These are phyloP conservation scores for Termitomyces sp. DNA, from an alignment of 768 basidiomycete species.

Conservation along the genomic window DNA sequence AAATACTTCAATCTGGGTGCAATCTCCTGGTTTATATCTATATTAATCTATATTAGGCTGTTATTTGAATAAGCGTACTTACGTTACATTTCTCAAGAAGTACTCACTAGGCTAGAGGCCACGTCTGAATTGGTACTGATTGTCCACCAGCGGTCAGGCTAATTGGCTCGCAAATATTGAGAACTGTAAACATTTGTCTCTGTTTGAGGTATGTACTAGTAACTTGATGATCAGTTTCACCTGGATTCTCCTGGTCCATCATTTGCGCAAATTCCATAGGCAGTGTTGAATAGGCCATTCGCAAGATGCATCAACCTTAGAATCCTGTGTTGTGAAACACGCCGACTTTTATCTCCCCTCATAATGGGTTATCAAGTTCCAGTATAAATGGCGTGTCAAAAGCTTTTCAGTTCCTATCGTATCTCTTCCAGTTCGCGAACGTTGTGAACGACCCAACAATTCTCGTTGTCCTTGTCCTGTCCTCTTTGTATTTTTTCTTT, in stretches of 20 bases:
- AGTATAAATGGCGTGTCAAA: neutral
- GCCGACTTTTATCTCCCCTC: neutral
- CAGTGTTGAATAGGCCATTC: neutral
- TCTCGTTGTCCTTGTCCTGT: constrained; percentile 6
- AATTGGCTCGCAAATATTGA: too few relatives aligned
- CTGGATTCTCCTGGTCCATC: neutral
- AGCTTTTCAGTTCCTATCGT: neutral
- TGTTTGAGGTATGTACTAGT: neutral
- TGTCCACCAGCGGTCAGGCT: constrained; percentile 14
- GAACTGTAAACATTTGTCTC: too few relatives aligned
- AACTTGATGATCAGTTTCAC: neutral
- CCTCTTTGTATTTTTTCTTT: constrained; percentile 6
- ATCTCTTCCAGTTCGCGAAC: neutral
- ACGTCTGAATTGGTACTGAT: constrained; percentile 24
- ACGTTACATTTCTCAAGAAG: neutral
- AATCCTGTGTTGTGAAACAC: neutral
- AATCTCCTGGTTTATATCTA: too few relatives aligned
- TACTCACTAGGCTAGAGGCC: constrained; percentile 32
- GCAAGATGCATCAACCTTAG: neutral
- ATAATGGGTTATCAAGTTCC: neutral
- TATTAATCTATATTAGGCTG: too few relatives aligned
- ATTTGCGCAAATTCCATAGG: neutral
- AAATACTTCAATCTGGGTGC: too few relatives aligned
- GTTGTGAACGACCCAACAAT: neutral
- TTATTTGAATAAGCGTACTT: too few relatives aligned